Base-by-base conservation (phyloP, 2,329 filamentous ascomycete genomes). In the Fusarium lateritium region DNA sequence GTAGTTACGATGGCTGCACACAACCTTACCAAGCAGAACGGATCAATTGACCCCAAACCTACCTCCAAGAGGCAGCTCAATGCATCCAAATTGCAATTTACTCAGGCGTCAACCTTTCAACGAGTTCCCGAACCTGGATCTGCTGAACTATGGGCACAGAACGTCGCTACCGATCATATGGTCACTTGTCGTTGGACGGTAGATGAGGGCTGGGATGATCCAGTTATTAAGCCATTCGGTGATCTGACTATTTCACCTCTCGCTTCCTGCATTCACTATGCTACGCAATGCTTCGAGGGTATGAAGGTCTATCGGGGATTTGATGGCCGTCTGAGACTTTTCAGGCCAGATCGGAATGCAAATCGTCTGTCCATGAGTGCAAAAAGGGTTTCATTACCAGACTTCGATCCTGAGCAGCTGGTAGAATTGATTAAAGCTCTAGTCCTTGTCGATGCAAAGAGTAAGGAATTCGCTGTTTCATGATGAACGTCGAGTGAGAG, bases 181-280 rank as follows among this genome's bases (percentile, higher is more conserved):
- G 10, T 54, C 0, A 54, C 31, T 1, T 54, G 51, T 21, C 51
- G 51, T 21, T 54, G 51, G 51, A 54, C 42, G 3, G 28, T 49
- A n/a, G 40, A 54, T 7, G 24, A 26, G 17, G 51, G 51, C 3
- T 54, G 51, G 51, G 51, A 49, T 7, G 31, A 24, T 4, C 51
- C 51, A 0, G 13, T 36, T 0, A 19, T 54, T 8, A 54, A 53
- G 3, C 2, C 38, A 0, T 53, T 53, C 3, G 50, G 50, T 2
- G 24, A 53, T 9, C 6, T 53, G 42, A 28, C 51, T 2, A 54
- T 54, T 2, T 54, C 51, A 1, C 51, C 51, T 2, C 51, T 54
- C 7, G 51, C 51, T 6, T 54, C 51, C 1, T 54, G 51, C 7
- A 28, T 54, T 49, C 51, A 54, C 3, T 54, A 54, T 5, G 51